These are phyloP conservation scores for Bacidia rubella DNA, from an alignment of 495 filamentous ascomycete genomes.

Conservation along the genomic window DNA sequence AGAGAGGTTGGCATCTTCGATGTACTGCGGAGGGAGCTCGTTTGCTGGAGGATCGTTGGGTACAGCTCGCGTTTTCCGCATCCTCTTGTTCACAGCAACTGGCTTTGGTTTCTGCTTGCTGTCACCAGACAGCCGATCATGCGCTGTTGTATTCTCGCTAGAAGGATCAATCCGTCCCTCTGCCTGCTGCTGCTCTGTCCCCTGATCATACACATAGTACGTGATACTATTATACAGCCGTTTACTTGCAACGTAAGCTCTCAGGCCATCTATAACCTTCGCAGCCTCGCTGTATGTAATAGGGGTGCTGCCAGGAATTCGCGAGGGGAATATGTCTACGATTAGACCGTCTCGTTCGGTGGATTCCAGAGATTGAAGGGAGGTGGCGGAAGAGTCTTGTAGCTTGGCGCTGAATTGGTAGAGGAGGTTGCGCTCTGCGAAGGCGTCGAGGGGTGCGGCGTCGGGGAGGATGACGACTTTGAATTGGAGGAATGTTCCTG, in stretches of 20 bases:
- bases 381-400: background rate
- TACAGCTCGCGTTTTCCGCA: background rate
- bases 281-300: background rate
- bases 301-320: background rate
- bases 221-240: background rate
- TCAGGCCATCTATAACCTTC: background rate
- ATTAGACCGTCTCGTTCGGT: background rate
- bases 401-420: background rate
- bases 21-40: too few species aligned
- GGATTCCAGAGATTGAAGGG: background rate
- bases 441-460: background rate
- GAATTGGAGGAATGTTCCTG: background rate
- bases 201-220: background rate
- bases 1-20: background rate
- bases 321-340: background rate
- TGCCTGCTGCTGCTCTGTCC: background rate
- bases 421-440: background rate
- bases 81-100: background rate
- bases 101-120: background rate
- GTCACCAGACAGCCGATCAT: background rate
- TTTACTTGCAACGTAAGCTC: background rate
- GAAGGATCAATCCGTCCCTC: background rate
- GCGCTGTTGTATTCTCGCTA: background rate
- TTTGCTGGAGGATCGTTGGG: too few species aligned
- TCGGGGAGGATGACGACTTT: background rate